phyloP scores from a whole-genome alignment of 352 stramenopile genomes.

The Phytophthora pseudosyringae region DNA sequence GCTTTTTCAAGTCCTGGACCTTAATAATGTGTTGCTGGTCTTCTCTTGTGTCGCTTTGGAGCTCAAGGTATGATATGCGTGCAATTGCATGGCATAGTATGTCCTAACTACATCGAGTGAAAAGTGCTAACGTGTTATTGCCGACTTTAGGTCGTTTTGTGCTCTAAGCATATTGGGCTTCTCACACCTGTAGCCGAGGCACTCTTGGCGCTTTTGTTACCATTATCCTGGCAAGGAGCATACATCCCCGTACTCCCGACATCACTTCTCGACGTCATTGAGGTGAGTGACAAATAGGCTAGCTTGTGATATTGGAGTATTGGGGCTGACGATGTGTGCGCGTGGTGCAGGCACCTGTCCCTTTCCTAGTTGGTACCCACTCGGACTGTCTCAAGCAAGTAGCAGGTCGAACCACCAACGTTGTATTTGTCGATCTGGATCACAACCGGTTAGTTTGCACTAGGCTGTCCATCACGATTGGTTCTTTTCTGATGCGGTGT shows the following conservation, averaged over 20 bases:
- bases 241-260: slow-evolving; percentile 95
- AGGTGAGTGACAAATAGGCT: slow-evolving; percentile 57
- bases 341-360: slow-evolving; percentile 84
- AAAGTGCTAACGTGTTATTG: neutral
- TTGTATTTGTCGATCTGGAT: slow-evolving; percentile 96
- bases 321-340: neutral
- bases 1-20: slow-evolving; percentile 92
- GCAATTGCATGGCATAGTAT: neutral
- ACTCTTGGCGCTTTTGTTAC: slow-evolving; percentile 91
- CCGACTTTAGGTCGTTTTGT: slow-evolving; percentile 85
- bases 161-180: slow-evolving; percentile 89
- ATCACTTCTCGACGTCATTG: slow-evolving; percentile 93
- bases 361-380: slow-evolving; percentile 94
- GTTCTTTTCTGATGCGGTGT: neutral
- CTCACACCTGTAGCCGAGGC: slow-evolving; percentile 93
- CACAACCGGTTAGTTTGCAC: slow-evolving; percentile 77
- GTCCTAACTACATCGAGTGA: neutral
- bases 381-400: slow-evolving; percentile 76
- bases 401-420: slow-evolving; percentile 68
- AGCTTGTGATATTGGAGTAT: neutral
- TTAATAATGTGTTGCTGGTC: slow-evolving; percentile 92
- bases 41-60: slow-evolving; percentile 92
- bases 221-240: slow-evolving; percentile 94
- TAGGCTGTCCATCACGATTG: neutral
- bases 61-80: slow-evolving; percentile 63